These are phyloP conservation scores for Staphylotrichum tortipilum DNA, from an alignment of 495 filamentous ascomycete genomes.

Conservation along the genomic window DNA sequence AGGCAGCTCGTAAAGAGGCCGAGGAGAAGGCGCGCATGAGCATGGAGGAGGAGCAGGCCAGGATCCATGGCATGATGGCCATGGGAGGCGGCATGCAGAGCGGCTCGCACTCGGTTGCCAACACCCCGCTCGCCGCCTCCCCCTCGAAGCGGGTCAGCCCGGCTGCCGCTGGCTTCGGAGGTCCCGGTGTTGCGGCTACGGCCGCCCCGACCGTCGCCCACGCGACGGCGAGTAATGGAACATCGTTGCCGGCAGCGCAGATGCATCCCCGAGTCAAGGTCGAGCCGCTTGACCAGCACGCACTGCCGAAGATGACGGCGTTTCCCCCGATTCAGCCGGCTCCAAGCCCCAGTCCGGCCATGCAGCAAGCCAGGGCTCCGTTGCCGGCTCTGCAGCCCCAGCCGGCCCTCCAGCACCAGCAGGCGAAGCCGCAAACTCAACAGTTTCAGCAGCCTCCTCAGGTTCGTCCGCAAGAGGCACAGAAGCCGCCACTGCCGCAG, in stretches of 20 bases:
- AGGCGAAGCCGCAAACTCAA: slow-evolving; percentile 10
- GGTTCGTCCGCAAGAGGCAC: neutral
- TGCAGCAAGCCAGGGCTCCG: slow-evolving; percentile 16
- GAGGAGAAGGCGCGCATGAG: slow-evolving; percentile 60
- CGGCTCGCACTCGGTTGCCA: slow-evolving; percentile 17
- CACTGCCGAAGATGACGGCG: slow-evolving; percentile 8
- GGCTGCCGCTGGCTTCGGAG: slow-evolving; percentile 4
- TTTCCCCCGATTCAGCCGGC: slow-evolving; percentile 26
- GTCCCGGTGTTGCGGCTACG: neutral
- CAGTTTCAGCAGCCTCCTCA: slow-evolving; percentile 10
- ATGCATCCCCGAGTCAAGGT: slow-evolving; percentile 19
- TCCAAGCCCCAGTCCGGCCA: slow-evolving; percentile 5
- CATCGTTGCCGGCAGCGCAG: slow-evolving; percentile 6
- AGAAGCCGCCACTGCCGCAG: neutral
- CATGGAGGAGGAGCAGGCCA: slow-evolving; percentile 61
- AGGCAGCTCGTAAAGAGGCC: slow-evolving; percentile 73
- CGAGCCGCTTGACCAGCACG: slow-evolving; percentile 17
- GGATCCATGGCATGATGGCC: slow-evolving; percentile 60
- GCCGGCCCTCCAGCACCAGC: slow-evolving; percentile 3
- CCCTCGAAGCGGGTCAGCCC: slow-evolving; percentile 11
- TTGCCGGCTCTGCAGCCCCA: slow-evolving; percentile 7
- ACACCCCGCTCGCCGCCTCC: slow-evolving; percentile 7
- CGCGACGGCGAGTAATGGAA: neutral
- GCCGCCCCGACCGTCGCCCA: neutral
- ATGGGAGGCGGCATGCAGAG: slow-evolving; percentile 35